A percentile compares a stretch with the other conserved stretches of the same genome.
phyloP scores from a whole-genome alignment of 2,329 filamentous ascomycete species.

The Colletotrichum gloeosporioides region DNA sequence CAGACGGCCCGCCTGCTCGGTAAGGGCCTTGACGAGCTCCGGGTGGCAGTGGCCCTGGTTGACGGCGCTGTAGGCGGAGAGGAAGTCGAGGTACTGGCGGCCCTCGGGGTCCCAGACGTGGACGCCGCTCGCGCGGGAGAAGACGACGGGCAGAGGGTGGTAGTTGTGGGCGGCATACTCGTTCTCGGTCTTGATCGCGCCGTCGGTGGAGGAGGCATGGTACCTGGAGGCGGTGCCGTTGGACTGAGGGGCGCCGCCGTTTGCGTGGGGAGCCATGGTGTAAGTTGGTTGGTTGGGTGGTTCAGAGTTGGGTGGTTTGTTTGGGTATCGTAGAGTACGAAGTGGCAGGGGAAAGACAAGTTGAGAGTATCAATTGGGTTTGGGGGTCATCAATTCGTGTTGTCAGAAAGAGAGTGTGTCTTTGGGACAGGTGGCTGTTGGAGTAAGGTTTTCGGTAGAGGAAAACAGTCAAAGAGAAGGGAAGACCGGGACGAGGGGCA shows the following conservation, averaged over 20 bases:
- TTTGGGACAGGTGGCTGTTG: constrained; percentile 14
- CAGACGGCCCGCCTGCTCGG: constrained; percentile 86
- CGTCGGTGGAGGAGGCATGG: constrained; percentile 80
- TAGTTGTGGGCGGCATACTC: constrained; percentile 97
- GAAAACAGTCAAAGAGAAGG: constrained; percentile 6
- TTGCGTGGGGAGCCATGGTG: constrained; percentile 66
- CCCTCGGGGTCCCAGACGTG: constrained; percentile 98
- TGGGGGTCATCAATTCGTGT: constrained; percentile 1
- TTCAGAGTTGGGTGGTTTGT: neutral
- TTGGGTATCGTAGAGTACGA: neutral
- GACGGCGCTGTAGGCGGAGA: constrained; percentile 96
- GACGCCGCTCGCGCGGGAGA: constrained; percentile 82
- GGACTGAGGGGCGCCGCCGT: constrained; percentile 38
- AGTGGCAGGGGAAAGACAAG: neutral
- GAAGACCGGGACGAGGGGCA: constrained; percentile 21
- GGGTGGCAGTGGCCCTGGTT: constrained; percentile 99
- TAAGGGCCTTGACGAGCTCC: constrained; percentile 88
- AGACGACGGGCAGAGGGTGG: constrained; percentile 94
- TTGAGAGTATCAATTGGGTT: constrained; percentile 12
- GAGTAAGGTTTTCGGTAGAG: constrained; percentile 2
- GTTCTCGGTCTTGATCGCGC: constrained; percentile 82
- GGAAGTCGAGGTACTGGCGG: constrained; percentile 94
- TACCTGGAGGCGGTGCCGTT: constrained; percentile 48
- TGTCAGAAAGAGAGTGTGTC: constrained; percentile 3
- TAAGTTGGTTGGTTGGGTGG: neutral